Base-by-base conservation (phyloP, 208 protist species). In the Leishmania martiniquensis region DNA sequence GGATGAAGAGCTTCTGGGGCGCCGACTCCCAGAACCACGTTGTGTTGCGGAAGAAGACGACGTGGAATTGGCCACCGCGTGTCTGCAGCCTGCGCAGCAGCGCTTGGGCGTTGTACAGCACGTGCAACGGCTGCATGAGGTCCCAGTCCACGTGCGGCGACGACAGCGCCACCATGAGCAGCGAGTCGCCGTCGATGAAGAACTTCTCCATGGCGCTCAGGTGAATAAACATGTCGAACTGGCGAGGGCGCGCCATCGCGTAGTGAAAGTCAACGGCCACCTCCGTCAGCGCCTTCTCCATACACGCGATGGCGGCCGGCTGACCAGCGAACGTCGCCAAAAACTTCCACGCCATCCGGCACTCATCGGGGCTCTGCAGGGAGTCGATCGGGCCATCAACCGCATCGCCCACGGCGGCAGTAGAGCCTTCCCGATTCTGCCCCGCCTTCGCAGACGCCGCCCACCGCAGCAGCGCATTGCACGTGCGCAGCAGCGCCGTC, bases 181-280 rank as follows among this genome's bases (percentile, higher is more conserved):
- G 89, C 42, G 95, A 93, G 77, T 98, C 95, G 69, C 93, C 93
- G 75, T 98, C 95, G 81, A 98, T 94, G 85, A 98, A 95, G 75
- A 98, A 98, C 86, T 96, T 95, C 77, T 96, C 93, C 65, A 79
- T 86, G 42, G 92, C 93, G 72, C 89, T 96, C 52, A 98, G 84
- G 77, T 98, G 93, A 10, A 95, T 87, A 69, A 98, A 98, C 81
- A 98, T 96, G 67, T 98, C 93, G 79, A 95, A 93, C 81, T 93
- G 87, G 17, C 87, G 87, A n/a, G 95, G 95, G 10, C 89, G 85
- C n/a, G 89, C 83, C 45, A 84, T 95, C 49, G 84, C 85, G 78
- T 98, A 98, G 84, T 93, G 88, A 70, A 85, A 82, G 34, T 97
- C 85, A 22, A 95, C 87, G 0, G 87, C 91, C 22, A 76, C 77